These are phyloP conservation scores for Salix exigua DNA, from an alignment of 345 rosid species.

Conservation along the genomic window DNA sequence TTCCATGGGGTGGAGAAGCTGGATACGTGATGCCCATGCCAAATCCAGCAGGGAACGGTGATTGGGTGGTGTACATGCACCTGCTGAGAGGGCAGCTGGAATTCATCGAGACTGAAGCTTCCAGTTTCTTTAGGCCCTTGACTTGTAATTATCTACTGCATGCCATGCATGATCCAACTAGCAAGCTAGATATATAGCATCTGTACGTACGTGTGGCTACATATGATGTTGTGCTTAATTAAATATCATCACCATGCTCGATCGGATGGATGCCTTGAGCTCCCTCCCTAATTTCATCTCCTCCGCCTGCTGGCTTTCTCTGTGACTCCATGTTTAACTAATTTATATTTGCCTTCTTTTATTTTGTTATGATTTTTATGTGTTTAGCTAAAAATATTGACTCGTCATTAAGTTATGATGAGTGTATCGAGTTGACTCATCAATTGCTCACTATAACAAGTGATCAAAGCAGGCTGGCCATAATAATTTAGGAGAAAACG, in stretches of 20 bases:
- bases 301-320: too few species aligned
- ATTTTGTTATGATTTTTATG: too few species aligned
- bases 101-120: conserved; percentile 33
- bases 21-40: conserved; percentile 78
- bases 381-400: too few species aligned
- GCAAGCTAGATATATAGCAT: too few species aligned
- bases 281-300: too few species aligned
- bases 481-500: background rate
- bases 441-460: background rate
- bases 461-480: background rate
- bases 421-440: too few species aligned
- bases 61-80: conserved; percentile 62
- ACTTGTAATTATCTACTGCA: conserved; percentile 23
- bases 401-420: too few species aligned
- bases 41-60: conserved; percentile 42
- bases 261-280: too few species aligned
- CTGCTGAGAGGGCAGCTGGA: conserved; percentile 27
- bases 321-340: too few species aligned
- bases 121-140: conserved; percentile 32
- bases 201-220: background rate
- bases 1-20: conserved; percentile 46
- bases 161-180: background rate
- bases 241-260: too few species aligned
- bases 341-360: too few species aligned
- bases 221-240: background rate